Evolutionary conservation across 306 rosid species (phyloP), one percentile per base, ranked within the genome.

Genomic region (Styphnolobium japonicum): DNA sequence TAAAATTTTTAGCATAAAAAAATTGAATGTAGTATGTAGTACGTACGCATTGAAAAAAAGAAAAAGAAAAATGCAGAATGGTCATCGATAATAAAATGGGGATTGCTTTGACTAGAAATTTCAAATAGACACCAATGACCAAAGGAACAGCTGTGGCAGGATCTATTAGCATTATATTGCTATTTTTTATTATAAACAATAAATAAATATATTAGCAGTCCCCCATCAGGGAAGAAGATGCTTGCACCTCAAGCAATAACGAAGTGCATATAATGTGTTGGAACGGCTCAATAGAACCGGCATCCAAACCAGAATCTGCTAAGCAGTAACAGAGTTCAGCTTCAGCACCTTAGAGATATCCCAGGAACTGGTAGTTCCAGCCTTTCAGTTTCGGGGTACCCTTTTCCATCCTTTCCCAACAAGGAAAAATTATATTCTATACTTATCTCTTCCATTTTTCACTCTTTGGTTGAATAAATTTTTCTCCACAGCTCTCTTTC

Each of bases 191-290:
- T 15, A 16, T n/a, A 1, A 25, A n/a, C n/a, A 39, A 63, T 3
- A 33, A 48, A 57, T 42, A 14, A 21, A 49, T 33, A 18, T 6
- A 31, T 2, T 15, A 27, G 33, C 37, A 63, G 56, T 40, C 52
- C 10, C 2, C 71, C 69, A 36, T 11, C 42, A 27, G 10, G n/a
- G 27, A 43, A 68, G 16, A 84, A 56, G 12, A 74, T 67, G 73
- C 87, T 80, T 86, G 83, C 52, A 2, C 85, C 4, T 22, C 18
- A 86, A 86, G 89, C 78, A 83, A 86, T 25, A 18, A 2, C 11
- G 2, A 51, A 6, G 37, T 4, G 25, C 40, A 51, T 76, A 77
- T 52, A 78, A 39, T 34, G 51, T 46, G 46, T 6, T 10, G 10
- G 14, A 74, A 65, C 61, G 4, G 12, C 52, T 55, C 11, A 8